Conservation (phyloP, 805 yeast species). For the Saitoella complicata region DNA sequence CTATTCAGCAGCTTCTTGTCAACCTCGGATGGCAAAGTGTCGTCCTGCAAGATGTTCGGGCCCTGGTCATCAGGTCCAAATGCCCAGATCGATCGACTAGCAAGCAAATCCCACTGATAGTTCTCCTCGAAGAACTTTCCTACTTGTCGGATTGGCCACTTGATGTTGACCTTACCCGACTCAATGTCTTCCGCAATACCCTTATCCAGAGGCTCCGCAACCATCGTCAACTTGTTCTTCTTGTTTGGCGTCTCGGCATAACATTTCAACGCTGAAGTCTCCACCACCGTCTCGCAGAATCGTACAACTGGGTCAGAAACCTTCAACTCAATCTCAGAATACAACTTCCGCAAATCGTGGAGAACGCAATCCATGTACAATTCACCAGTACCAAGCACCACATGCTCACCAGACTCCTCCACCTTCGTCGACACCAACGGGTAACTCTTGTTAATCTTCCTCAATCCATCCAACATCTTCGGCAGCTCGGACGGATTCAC, state of each 20-base stretch:
- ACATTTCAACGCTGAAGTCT: conserved; percentile 52
- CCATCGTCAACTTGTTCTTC: conserved; percentile 43
- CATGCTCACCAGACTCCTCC: conserved; percentile 82
- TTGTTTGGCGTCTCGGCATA: conserved; percentile 40
- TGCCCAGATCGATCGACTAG: conserved; percentile 69
- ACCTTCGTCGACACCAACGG: conserved; percentile 51
- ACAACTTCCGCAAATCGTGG: conserved; percentile 53
- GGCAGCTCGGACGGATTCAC: conserved; percentile 64
- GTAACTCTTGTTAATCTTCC: conserved; percentile 45
- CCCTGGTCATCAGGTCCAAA: conserved; percentile 43
- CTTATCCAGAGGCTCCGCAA: conserved; percentile 58
- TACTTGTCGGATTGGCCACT: conserved; percentile 27
- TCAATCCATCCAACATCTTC: conserved; percentile 49
- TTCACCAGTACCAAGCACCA: conserved; percentile 72
- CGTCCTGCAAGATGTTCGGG: conserved; percentile 47
- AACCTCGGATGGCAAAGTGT: conserved; percentile 56
- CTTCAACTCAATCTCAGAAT: conserved; percentile 52
- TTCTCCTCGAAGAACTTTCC: conserved; percentile 39
- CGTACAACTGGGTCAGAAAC: conserved; percentile 72
- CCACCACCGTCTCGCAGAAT: conserved; percentile 62
- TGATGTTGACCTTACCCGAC: conserved; percentile 25
- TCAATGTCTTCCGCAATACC: conserved; percentile 42
- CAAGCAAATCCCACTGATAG: conserved; percentile 69
- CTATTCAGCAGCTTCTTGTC: conserved; percentile 33
- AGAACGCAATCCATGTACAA: conserved; percentile 68